Evolutionary conservation across 306 rosid species (phyloP).

Genomic region (Prinsepia uniflora): DNA sequence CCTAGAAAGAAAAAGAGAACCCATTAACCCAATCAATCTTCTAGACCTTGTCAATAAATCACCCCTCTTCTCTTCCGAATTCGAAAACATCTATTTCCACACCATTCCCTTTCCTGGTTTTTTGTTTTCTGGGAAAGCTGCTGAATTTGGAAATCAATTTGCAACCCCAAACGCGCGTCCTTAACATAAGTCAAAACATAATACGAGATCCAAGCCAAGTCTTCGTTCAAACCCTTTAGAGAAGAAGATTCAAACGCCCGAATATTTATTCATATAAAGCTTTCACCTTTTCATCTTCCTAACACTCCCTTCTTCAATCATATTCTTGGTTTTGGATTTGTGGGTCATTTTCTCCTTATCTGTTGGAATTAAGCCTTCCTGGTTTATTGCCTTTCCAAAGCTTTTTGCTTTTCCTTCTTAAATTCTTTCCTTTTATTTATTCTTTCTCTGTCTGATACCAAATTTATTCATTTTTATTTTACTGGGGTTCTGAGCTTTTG

Average conservation of each 20-base stretch:
- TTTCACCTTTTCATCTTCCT: conserved; percentile 3
- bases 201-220: conserved; percentile 50
- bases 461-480: conserved; percentile 10
- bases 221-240: conserved; percentile 24
- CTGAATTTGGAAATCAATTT: conserved; percentile 12
- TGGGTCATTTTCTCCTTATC: conserved; percentile 21
- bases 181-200: conserved; percentile 37
- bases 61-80: neutral
- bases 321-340: conserved; percentile 27
- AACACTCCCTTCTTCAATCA: conserved; percentile 6
- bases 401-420: neutral
- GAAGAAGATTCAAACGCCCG: conserved; percentile 22
- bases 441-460: neutral
- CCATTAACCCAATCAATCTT: neutral
- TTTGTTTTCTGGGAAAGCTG: conserved; percentile 20
- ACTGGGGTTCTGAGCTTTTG: conserved; percentile 29
- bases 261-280: conserved; percentile 13
- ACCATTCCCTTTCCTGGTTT: neutral
- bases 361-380: neutral
- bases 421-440: neutral
- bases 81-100: neutral
- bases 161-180: conserved; percentile 43
- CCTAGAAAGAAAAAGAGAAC: neutral
- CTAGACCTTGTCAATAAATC: neutral
- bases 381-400: neutral